Evolutionary conservation across 202 grass and related monocot species (phyloP).

Genomic region (Panicum hallii): DNA sequence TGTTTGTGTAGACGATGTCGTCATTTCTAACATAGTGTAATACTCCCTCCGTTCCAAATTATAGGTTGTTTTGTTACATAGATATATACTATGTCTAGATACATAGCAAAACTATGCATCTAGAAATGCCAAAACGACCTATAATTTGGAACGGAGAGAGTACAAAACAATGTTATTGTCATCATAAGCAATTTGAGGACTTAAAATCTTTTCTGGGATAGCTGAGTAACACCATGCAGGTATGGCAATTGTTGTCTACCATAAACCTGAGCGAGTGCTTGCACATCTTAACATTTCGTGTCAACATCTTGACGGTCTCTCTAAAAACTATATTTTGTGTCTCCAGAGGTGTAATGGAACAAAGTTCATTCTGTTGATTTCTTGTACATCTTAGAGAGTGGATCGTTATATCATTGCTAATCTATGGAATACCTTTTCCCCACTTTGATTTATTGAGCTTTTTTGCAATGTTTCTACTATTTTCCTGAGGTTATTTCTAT

Average conservation of each 20-base stretch:
- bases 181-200: not conserved
- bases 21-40: not conserved
- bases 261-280: not conserved
- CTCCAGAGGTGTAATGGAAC: not conserved
- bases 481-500: conserved; percentile 28
- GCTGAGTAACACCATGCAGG: not conserved
- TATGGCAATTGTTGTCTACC: not conserved
- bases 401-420: not conserved
- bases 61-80: too few species aligned
- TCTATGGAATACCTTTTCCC: not conserved
- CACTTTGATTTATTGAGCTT: conserved; percentile 19
- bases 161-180: not conserved
- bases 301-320: not conserved
- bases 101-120: too few species aligned
- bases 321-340: not conserved
- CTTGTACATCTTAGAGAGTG: conserved; percentile 13
- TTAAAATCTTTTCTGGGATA: not conserved
- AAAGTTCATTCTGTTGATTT: not conserved
- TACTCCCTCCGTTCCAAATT: too few species aligned
- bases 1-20: not conserved
- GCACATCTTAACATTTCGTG: not conserved
- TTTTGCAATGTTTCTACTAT: conserved; percentile 20
- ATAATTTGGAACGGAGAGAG: too few species aligned
- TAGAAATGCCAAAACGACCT: too few species aligned
- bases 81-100: too few species aligned